Evolutionary conservation across 352 stramenopile genomes (phyloP).

Genomic region (Thraustochytrium sp.): DNA sequence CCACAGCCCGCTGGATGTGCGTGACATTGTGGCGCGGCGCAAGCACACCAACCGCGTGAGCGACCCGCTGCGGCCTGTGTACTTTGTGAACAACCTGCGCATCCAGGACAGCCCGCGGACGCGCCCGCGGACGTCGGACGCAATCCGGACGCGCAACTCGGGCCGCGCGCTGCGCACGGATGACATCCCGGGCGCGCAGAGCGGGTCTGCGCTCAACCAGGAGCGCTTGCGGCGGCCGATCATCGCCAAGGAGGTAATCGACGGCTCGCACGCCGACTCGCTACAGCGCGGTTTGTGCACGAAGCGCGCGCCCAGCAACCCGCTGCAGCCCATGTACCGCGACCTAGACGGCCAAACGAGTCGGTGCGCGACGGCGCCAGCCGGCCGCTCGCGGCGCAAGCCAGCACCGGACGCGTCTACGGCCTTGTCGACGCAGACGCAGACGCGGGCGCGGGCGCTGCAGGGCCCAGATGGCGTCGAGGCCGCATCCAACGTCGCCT

Average conservation of each 20-base stretch:
- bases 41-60: not conserved
- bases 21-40: not conserved
- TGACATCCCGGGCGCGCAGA: slow-evolving; percentile 16
- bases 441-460: too few relatives aligned
- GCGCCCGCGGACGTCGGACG: not conserved
- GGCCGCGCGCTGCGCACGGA: not conserved
- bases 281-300: not conserved
- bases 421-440: not conserved
- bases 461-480: not conserved
- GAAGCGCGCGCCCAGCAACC: slow-evolving; percentile 2
- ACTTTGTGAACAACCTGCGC: slow-evolving; percentile 10
- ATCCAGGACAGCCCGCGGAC: not conserved
- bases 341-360: not conserved
- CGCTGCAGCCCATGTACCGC: slow-evolving; percentile 6
- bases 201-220: not conserved
- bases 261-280: not conserved
- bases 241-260: not conserved
- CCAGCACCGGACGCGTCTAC: not conserved
- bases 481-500: too few relatives aligned
- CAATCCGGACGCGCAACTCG: too few relatives aligned
- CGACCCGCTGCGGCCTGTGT: not conserved
- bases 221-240: not conserved
- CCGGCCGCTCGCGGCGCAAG: not conserved
- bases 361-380: not conserved
- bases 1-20: not conserved